Percentiles rank a stretch among this genome's conserved stretches.
These are phyloP conservation scores for Rhizopogon salebrosus DNA, from an alignment of 768 basidiomycete genomes.

Conservation along the genomic window DNA sequence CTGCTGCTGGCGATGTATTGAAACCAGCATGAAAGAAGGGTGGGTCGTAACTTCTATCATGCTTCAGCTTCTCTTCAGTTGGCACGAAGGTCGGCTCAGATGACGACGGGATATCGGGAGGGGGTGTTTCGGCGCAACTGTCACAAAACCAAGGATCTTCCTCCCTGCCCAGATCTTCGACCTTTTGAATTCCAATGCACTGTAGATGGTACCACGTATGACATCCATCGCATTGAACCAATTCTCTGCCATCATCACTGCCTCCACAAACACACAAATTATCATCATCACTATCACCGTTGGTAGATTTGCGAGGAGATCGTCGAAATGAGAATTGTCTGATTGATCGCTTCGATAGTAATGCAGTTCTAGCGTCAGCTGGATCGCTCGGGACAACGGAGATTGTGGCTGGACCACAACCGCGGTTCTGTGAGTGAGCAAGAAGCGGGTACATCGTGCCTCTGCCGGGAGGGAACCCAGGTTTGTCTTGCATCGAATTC, in stretches of 20 bases:
- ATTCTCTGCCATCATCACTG: slow-evolving; percentile 63
- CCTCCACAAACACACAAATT: slow-evolving; percentile 63
- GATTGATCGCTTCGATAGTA: slow-evolving; percentile 68
- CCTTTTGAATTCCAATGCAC: slow-evolving; percentile 68
- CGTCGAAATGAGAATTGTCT: slow-evolving; percentile 52
- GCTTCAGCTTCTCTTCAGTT: slow-evolving; percentile 46
- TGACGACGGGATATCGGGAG: slow-evolving; percentile 24
- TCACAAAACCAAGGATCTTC: slow-evolving; percentile 80
- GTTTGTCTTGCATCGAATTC: neutral
- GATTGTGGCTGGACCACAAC: slow-evolving; percentile 9
- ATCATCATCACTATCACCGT: slow-evolving; percentile 40
- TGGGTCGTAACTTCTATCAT: slow-evolving; percentile 42
- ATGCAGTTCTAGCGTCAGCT: slow-evolving; percentile 68
- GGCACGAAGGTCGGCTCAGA: slow-evolving; percentile 68
- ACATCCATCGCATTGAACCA: slow-evolving; percentile 82
- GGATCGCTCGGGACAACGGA: slow-evolving; percentile 58
- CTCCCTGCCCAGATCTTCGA: slow-evolving; percentile 63
- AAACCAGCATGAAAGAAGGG: slow-evolving; percentile 52
- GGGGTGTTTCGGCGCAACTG: slow-evolving; percentile 43
- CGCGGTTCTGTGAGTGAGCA: slow-evolving; percentile 31
- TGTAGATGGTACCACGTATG: slow-evolving; percentile 77
- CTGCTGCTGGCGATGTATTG: slow-evolving; percentile 51
- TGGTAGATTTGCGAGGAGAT: slow-evolving; percentile 35
- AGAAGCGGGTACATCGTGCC: slow-evolving; percentile 59
- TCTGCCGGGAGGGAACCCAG: slow-evolving; percentile 28